A percentile compares a stretch with the other conserved stretches of the same genome.
Evolutionary conservation across 2,329 filamentous ascomycete genomes (phyloP).

Genomic region (Sporothrix schenckii): DNA sequence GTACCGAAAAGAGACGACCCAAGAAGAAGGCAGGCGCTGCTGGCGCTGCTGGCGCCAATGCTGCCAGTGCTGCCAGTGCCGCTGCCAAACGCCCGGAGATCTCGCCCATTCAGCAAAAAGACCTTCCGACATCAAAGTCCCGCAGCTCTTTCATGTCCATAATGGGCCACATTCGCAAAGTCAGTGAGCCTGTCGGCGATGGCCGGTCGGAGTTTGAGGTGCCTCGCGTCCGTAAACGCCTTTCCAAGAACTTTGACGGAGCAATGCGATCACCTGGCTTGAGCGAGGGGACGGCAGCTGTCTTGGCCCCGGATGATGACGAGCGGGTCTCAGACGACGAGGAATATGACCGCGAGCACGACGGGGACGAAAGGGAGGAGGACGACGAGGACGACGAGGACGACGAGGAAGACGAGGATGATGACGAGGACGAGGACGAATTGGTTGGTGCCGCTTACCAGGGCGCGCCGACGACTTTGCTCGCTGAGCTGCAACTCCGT

Average conservation of each 20-base stretch:
- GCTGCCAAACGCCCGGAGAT: background rate
- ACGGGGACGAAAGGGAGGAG: constrained; percentile 52
- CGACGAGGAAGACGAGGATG: constrained; percentile 49
- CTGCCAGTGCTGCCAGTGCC: background rate
- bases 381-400: constrained; percentile 31
- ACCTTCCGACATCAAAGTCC: constrained; percentile 25
- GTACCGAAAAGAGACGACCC: constrained; percentile 58
- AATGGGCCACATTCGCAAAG: constrained; percentile 46
- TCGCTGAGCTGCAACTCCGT: constrained; percentile 88
- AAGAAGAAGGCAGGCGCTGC: constrained; percentile 36
- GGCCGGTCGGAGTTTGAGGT: constrained; percentile 34
- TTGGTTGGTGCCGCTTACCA: constrained; percentile 58
- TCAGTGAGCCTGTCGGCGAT: constrained; percentile 31
- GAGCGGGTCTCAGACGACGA: constrained; percentile 44
- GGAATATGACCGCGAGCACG: constrained; percentile 39
- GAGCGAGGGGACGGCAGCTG: constrained; percentile 14
- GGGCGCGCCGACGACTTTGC: constrained; percentile 81
- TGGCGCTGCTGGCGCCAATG: background rate
- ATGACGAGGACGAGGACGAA: constrained; percentile 52
- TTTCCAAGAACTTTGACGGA: constrained; percentile 33
- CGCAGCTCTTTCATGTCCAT: constrained; percentile 56
- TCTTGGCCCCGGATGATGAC: constrained; percentile 38
- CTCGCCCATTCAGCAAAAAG: background rate
- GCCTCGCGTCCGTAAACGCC: constrained; percentile 33
- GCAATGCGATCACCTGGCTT: constrained; percentile 18